Conservation (phyloP, 1,284 basidiomycete genomes). For the Trichosporon sp. region DNA sequence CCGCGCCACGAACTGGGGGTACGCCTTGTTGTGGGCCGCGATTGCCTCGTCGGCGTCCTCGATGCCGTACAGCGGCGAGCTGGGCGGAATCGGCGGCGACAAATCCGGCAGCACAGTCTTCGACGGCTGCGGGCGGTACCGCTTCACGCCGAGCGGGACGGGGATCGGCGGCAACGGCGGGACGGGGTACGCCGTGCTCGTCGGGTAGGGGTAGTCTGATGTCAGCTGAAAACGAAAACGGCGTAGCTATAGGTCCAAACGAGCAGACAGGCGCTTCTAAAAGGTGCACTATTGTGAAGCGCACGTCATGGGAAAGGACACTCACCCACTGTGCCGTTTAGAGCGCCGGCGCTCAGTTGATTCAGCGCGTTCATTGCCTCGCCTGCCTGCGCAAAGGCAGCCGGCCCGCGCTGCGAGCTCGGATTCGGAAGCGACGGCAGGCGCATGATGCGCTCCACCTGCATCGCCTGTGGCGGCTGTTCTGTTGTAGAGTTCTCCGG, state of each 20-base stretch:
- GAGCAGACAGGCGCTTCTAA: too few relatives aligned
- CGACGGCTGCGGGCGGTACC: constrained; percentile 2
- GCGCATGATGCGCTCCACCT: constrained; percentile 4
- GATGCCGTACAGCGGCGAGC: not conserved
- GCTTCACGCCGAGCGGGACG: constrained; percentile 8
- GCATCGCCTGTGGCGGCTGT: not conserved
- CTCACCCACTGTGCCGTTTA: constrained; percentile 12
- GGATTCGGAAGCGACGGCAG: constrained; percentile 9
- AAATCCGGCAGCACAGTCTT: not conserved
- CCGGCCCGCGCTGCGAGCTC: not conserved
- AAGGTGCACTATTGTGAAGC: too few relatives aligned
- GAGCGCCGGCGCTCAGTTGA: constrained; percentile 10
- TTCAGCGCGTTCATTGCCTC: constrained; percentile 12
- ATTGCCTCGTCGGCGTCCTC: constrained; percentile 4
- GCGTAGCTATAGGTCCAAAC: not conserved
- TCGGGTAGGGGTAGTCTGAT: constrained; percentile 21
- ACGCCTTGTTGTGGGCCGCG: constrained; percentile 7
- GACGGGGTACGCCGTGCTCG: constrained; percentile 15
- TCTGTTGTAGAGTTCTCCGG: not conserved
- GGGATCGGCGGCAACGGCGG: constrained; percentile 21
- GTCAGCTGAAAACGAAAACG: not conserved
- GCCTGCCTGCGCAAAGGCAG: not conserved
- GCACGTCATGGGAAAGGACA: too few relatives aligned
- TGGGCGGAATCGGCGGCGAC: constrained; percentile 6
- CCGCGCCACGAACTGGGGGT: not conserved